These are phyloP conservation scores for Millerozyma acaciae DNA, from an alignment of 805 yeast genomes.

Conservation along the genomic window DNA sequence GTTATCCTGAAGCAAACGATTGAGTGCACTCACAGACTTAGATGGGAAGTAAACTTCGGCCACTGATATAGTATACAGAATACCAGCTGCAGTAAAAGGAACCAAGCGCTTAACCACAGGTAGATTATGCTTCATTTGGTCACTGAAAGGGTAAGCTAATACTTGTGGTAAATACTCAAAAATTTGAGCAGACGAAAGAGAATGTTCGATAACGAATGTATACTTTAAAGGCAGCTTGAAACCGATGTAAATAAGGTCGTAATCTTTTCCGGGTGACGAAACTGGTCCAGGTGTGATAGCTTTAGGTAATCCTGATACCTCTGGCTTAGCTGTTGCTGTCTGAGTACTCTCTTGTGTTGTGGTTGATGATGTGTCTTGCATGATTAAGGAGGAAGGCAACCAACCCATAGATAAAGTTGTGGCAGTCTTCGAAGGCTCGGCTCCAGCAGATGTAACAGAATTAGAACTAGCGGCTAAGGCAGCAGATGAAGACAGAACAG, in stretches of 20 bases:
- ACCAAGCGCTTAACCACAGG: slow-evolving; percentile 65
- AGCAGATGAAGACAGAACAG: not conserved
- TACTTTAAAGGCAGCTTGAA: slow-evolving; percentile 78
- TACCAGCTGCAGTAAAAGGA: slow-evolving; percentile 60
- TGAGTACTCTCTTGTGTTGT: slow-evolving; percentile 13
- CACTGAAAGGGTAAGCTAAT: slow-evolving; percentile 57
- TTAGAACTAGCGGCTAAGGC: slow-evolving; percentile 1
- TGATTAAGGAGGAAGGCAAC: slow-evolving; percentile 35
- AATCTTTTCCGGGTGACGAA: slow-evolving; percentile 41
- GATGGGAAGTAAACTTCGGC: slow-evolving; percentile 84
- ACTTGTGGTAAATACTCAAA: slow-evolving; percentile 81
- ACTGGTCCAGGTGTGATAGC: slow-evolving; percentile 70
- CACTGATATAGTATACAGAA: slow-evolving; percentile 71
- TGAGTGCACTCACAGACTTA: slow-evolving; percentile 45
- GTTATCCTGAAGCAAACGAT: slow-evolving; percentile 44
- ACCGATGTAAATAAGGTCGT: slow-evolving; percentile 65
- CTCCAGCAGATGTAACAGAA: slow-evolving; percentile 4
- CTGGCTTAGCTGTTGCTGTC: slow-evolving; percentile 31
- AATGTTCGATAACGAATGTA: slow-evolving; percentile 71
- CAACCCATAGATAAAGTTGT: slow-evolving; percentile 15
- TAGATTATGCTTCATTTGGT: slow-evolving; percentile 22
- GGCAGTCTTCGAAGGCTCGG: slow-evolving; percentile 7
- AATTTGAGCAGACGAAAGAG: slow-evolving; percentile 78
- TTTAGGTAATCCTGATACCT: slow-evolving; percentile 58
- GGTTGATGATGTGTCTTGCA: slow-evolving; percentile 17